These are phyloP conservation scores for Fusarium equiseti DNA, from an alignment of 2,329 filamentous ascomycete species.

Conservation along the genomic window DNA sequence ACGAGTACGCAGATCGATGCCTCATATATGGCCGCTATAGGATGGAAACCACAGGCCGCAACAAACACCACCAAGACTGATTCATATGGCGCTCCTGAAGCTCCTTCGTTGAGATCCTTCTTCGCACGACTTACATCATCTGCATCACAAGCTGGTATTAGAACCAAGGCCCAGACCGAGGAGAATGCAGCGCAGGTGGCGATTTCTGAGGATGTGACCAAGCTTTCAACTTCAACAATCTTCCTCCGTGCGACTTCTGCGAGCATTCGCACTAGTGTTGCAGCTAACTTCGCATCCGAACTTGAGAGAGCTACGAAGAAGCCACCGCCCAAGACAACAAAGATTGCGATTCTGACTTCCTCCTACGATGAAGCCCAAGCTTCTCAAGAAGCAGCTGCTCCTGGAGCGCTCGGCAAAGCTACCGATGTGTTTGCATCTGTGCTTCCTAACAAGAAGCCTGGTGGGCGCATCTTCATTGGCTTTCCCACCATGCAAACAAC, in stretches of 20 bases:
- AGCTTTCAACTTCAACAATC: slow-evolving; percentile 79
- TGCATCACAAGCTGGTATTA: slow-evolving; percentile 62
- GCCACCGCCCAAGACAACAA: slow-evolving; percentile 88
- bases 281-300: slow-evolving; percentile 80
- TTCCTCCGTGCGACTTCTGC: slow-evolving; percentile 92
- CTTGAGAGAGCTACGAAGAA: slow-evolving; percentile 97
- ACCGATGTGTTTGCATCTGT: slow-evolving; percentile 91
- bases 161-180: slow-evolving; percentile 69
- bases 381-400: slow-evolving; percentile 64
- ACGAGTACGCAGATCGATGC: slow-evolving; percentile 95
- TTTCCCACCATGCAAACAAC: slow-evolving; percentile 98
- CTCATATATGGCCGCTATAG: slow-evolving; percentile 86
- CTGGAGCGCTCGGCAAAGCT: slow-evolving; percentile 64
- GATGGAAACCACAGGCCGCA: slow-evolving; percentile 76
- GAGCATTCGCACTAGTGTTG: slow-evolving; percentile 80
- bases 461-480: slow-evolving; percentile 93
- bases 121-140: slow-evolving; percentile 80
- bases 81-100: slow-evolving; percentile 61
- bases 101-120: slow-evolving; percentile 79
- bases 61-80: slow-evolving; percentile 59
- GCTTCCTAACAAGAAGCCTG: slow-evolving; percentile 82
- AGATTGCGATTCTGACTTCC: slow-evolving; percentile 87
- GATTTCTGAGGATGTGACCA: slow-evolving; percentile 78
- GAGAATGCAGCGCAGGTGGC: slow-evolving; percentile 72
- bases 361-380: slow-evolving; percentile 85